Evolutionary conservation across 129 eudicot genomes (phyloP).

Genomic region (Dittrichia graveolens): DNA sequence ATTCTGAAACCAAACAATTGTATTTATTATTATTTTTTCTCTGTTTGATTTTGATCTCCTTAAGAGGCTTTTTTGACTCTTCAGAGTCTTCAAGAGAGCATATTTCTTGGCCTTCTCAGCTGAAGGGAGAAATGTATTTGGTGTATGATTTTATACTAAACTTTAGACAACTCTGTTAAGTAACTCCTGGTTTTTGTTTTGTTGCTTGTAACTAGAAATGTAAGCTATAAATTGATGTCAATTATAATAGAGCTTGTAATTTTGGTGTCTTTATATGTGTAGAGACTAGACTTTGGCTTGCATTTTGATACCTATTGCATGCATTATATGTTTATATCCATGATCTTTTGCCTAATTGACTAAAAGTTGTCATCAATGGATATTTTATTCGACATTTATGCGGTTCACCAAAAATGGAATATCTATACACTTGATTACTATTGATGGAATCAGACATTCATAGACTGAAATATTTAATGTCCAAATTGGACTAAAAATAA

Average conservation of each 20-base stretch:
- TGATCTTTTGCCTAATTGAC: too few species aligned
- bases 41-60: conserved; percentile 18
- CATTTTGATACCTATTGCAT: too few species aligned
- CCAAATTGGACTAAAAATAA: background rate
- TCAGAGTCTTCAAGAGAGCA: conserved; percentile 1
- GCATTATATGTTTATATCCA: too few species aligned
- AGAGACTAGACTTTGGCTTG: conserved; percentile 10
- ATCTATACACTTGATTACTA: background rate
- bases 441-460: background rate
- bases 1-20: conserved; percentile 19
- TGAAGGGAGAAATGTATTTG: background rate
- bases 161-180: too few species aligned
- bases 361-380: background rate
- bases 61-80: conserved; percentile 4
- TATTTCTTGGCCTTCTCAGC: background rate
- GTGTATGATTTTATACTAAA: too few species aligned
- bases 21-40: background rate
- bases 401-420: background rate
- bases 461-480: background rate
- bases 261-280: conserved; percentile 5
- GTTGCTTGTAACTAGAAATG: background rate
- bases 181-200: background rate
- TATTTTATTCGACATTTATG: background rate
- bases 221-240: background rate
- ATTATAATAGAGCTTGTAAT: conserved; percentile 1